Evolutionary conservation across 768 basidiomycete species (phyloP), one percentile per base, ranked within the genome.

Genomic region (Lactarius indigo): DNA sequence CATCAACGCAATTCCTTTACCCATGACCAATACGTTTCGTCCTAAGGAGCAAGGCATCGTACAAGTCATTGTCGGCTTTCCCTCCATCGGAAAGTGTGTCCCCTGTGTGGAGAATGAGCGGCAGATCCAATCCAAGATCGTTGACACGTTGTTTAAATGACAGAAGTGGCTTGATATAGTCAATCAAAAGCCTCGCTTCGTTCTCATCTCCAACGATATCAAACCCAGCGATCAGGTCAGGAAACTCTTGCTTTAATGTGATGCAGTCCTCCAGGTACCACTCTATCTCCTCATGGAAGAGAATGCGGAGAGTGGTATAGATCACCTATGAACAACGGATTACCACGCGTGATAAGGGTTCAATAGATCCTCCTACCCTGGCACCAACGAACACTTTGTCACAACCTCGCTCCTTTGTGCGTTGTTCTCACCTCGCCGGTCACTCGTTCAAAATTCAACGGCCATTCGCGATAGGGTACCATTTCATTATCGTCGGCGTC

Each of bases 1-100:
- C 41, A 37, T 18, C 10, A 33, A 57, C 20, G 50, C 41, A 4
- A 39, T 28, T 39, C 23, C 63, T 76, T 33, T 66, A 90, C 90
- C 89, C 91, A 76, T 94, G 91, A 0, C 91, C 91, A 63, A 92
- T 92, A 26, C 90, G 84, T 73, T 86, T 91, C 10, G 91, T 90
- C 15, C 87, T 90, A 8, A 92, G 78, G 44, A 92, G 77, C 59
- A 93, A 85, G 7, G 91, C 90, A 73, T 93, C 91, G 69, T 89
- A 92, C 33, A 92, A 75, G 72, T 92, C 92, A 59, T 81, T 75
- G 65, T 93, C 91, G 23, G 87, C 86, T 23, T 79, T 76, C 4
- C 84, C 85, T 7, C 91, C 91, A 73, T 92, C 91, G 5, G 89
- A 88, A 26, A 89, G 80, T 0, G 91, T 92, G 76, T 92, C 91